Evolutionary conservation across 495 filamentous ascomycete genomes (phyloP).

Genomic region (Gamarada debralockiae): DNA sequence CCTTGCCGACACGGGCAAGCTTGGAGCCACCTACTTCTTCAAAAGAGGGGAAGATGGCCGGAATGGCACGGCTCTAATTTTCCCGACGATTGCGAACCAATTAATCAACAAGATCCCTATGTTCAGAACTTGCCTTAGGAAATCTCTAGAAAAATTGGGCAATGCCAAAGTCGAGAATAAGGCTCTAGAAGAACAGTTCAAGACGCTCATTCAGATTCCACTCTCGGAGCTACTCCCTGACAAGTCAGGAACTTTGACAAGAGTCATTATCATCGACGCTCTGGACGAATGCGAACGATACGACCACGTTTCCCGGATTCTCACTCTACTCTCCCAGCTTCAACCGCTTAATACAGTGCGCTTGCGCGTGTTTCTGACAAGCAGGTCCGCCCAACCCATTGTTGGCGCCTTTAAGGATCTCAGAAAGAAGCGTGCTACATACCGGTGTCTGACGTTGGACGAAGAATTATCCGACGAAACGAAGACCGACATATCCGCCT

Average conservation of each 20-base stretch:
- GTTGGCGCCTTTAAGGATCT: neutral
- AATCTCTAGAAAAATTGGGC: conserved; percentile 13
- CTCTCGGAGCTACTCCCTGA: neutral
- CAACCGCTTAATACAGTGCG: neutral
- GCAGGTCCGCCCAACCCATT: neutral
- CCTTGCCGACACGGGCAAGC: conserved; percentile 1
- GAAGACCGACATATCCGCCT: conserved; percentile 29
- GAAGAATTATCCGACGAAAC: conserved; percentile 1
- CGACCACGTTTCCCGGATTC: conserved; percentile 1
- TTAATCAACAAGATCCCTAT: conserved; percentile 1
- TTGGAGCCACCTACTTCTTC: conserved; percentile 13
- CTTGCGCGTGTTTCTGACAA: neutral
- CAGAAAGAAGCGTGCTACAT: conserved; percentile 1
- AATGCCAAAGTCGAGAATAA: conserved; percentile 5
- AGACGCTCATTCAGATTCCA: conserved; percentile 16
- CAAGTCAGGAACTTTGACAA: neutral
- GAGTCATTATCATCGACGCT: conserved; percentile 14
- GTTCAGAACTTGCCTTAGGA: conserved; percentile 6
- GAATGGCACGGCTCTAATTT: conserved; percentile 3
- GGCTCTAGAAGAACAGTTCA: conserved; percentile 17
- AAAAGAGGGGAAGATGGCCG: conserved; percentile 14
- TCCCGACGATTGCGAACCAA: conserved; percentile 10
- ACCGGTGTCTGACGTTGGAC: neutral
- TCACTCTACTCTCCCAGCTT: neutral
- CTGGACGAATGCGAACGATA: conserved; percentile 23